Evolutionary conservation across 345 rosid species (phyloP), one percentile per base, ranked within the genome.

Genomic region (Carallia pectinifolia): DNA sequence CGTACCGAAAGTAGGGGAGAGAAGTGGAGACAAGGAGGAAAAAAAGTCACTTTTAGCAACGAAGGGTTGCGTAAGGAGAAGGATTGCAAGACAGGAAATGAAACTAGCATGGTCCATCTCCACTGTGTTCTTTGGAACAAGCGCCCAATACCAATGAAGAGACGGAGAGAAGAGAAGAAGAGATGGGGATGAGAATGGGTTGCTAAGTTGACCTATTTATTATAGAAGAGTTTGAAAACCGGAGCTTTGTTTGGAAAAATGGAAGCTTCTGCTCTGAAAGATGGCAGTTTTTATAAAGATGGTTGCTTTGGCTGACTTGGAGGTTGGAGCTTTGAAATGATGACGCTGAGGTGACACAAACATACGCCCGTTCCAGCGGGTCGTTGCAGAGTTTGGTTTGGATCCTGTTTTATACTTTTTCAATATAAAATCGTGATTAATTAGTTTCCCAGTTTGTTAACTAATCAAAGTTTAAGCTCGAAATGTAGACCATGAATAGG

Each of bases 1-100:
- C 79, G 36, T 34, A 82, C 85, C 83, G 13, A 65, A 5, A 40
- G 61, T 12, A 4, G 81, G 74, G 2, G 82, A n/a, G 6, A 73
- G 38, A 19, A 81, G 61, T 16, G 80, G 78, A 53, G 81, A 40
- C 61, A 74, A 23, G 33, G 71, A 36, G 62, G 81, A 40, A 53
- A 79, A 18, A 39, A 71, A 36, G 54, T 74, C 61, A 67, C 72
- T 30, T 10, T 68, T 7, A 19, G 77, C 62, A n/a, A 52, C 23
- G 62, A 69, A 47, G 31, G 77, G 65, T 2, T 64, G 79, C 55
- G 71, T 18, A 65, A 76, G 18, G 18, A 82, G 37, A 38, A 82
- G 66, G 64, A 67, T 36, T 7, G 66, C 52, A 33, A 76, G 47
- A 66, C 33, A 31, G 47, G 70, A 9, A 33, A 69, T 40, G 47